Evolutionary conservation across 2,329 filamentous ascomycete genomes (phyloP), one percentile per base, ranked within the genome.

Genomic region (Metarhizium guizhouense): DNA sequence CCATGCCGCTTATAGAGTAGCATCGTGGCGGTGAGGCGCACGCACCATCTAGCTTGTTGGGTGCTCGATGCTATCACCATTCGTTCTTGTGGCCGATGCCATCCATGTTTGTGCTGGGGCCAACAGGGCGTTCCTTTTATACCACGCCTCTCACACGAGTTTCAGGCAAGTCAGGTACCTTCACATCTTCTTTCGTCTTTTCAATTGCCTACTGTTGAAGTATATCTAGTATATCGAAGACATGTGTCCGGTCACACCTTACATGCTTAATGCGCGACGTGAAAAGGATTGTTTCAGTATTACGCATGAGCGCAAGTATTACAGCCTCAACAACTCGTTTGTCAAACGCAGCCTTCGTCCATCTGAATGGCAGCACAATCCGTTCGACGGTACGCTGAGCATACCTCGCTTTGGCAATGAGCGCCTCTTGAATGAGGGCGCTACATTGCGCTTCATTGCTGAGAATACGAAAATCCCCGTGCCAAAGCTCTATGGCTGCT

Each of bases 391-490:
- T 29, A 52, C 51, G 10, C 34, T 57, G 6, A 36, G 29, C 32
- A 48, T 59, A 45, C 61, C 57, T 3, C 54, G 45, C 14, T 58
- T 62, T 25, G 51, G 53, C 6, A 55, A 42, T 8, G 59, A 64
- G n/a, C 57, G 59, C 3, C 42, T 63, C 4, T 25, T 62, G 14
- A 63, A 62, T 40, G 58, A 63, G 30, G 60, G 43, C 16, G 58
- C 59, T 18, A 13, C 32, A 10, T 16, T 63, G 40, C 49, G 43
- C 1, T 62, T 60, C 20, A 40, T 63, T 18, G 45, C 58, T 5
- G 53, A 61, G 1, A 56, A 61, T 4, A 62, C 62, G 6, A n/a
- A 52, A 32, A 56, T 63, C 47, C 60, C 58, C 1, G 42, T 63
- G 14, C 61, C 59, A 6, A 63, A 58, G 40, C 34, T 63, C 4